Base-by-base conservation (phyloP, 495 filamentous ascomycete genomes). In the Podospora bellae-mahoneyi region DNA sequence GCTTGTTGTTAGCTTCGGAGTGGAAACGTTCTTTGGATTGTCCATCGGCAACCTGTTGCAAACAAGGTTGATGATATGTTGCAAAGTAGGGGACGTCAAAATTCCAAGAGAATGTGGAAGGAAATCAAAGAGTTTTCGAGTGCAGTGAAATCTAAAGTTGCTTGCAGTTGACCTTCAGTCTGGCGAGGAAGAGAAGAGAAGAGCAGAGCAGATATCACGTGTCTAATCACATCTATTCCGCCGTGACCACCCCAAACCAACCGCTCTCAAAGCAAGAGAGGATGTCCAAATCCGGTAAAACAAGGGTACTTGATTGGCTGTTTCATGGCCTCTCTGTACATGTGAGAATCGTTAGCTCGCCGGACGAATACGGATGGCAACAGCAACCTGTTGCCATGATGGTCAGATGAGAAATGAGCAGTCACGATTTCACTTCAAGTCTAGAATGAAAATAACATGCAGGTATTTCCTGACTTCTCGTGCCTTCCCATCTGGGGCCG, bases 241-340 rank as follows among this genome's bases (percentile, higher is more conserved):
- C 2, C 39, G 9, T 48, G 39, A 48, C 39, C 13, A 13, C 7
- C 0, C 7, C 39, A 16, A 48, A 48, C 39, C 13, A 48, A 48
- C 39, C 39, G 39, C 39, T 10, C 9, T 3, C 7, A 48, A 48
- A 48, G 39, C 39, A 10, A 48, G 39, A 48, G 39, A 48, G 39
- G 39, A 48, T 48, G 39, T 58, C 55, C 55, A 58, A 58, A 58
- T 58, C 55, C 55, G 55, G 55, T 58, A 19, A 58, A 58, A 26
- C n/a, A 58, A 58, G 55, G 55, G 55, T 20, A 5, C 18, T 20
- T 58, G 55, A 58, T 58, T 58, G 55, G 55, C n/a, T 58, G n/a
- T 3, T 20, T 26, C 23, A 58, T 58, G 18, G 2, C 13, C 3
- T 48, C 9, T 48, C 9, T 48, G 5, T 48, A 16, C 15, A 16